A percentile compares a stretch with the other conserved stretches of the same genome.
phyloP scores from a whole-genome alignment of 108 stramenopile genomes.

The Nitzschia putrida region DNA sequence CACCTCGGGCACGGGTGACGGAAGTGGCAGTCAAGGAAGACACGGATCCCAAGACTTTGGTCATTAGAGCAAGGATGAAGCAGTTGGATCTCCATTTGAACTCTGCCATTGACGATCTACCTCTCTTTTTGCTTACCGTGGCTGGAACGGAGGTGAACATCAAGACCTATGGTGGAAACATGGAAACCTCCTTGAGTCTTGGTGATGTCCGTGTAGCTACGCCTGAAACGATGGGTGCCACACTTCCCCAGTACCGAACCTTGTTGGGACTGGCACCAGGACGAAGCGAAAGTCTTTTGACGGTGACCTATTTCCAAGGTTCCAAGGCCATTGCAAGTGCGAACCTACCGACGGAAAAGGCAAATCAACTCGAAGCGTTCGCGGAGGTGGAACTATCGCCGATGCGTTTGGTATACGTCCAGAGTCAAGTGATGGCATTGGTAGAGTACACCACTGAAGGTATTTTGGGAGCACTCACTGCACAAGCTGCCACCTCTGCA shows the following conservation, averaged over 20 bases:
- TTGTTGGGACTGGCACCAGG: conserved; percentile 75
- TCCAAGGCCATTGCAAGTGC: conserved; percentile 43
- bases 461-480: conserved; percentile 74
- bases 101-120: conserved; percentile 78
- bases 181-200: conserved; percentile 46
- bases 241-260: conserved; percentile 52
- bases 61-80: conserved; percentile 72
- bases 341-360: conserved; percentile 29
- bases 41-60: conserved; percentile 12
- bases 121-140: conserved; percentile 73
- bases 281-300: conserved; percentile 62
- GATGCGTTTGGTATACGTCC: conserved; percentile 77
- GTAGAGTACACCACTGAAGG: conserved; percentile 83
- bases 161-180: conserved; percentile 25
- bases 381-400: conserved; percentile 72
- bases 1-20: background rate
- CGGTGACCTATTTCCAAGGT: conserved; percentile 66
- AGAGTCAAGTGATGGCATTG: conserved; percentile 75
- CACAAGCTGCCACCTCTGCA: conserved; percentile 68
- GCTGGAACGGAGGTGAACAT: conserved; percentile 50
- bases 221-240: conserved; percentile 39
- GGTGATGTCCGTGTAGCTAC: conserved; percentile 66
- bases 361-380: conserved; percentile 52
- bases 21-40: background rate
- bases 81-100: conserved; percentile 67